Evolutionary conservation across 2,329 filamentous ascomycete species (phyloP).

Genomic region (Cylindrodendrum hubeiense): DNA sequence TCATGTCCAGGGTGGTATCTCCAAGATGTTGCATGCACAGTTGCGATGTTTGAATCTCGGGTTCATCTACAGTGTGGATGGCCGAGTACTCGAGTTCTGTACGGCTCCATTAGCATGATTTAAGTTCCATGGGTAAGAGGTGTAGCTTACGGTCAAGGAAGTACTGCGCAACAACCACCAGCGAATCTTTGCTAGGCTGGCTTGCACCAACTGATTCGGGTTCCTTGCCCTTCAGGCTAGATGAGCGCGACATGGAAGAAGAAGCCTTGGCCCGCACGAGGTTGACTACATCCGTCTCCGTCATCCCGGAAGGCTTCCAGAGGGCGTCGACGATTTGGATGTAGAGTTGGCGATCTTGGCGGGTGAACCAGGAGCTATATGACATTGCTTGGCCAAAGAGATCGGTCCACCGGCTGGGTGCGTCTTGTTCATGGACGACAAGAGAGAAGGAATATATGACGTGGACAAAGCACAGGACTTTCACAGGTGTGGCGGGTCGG

Average conservation of each 20-base stretch:
- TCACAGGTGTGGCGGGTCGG: conserved; percentile 54
- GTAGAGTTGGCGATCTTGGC: conserved; percentile 54
- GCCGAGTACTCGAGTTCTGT: conserved; percentile 62
- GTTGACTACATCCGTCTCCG: conserved; percentile 44
- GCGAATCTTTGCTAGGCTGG: conserved; percentile 48
- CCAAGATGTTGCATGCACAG: conserved; percentile 57
- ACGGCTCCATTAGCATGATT: conserved; percentile 2
- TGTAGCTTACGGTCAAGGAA: conserved; percentile 64
- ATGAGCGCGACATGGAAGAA: conserved; percentile 34
- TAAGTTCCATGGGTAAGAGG: no score
- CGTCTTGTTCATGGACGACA: conserved; percentile 58
- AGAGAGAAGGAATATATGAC: conserved; percentile 64
- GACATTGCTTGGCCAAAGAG: conserved; percentile 62
- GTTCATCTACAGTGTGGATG: conserved; percentile 45
- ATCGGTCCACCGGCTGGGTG: conserved; percentile 49
- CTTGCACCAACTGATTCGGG: conserved; percentile 50
- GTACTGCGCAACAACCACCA: conserved; percentile 57
- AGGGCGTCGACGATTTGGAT: conserved; percentile 58
- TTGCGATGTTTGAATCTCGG: conserved; percentile 54
- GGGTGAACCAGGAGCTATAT: conserved; percentile 56
- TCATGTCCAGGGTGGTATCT: conserved; percentile 44
- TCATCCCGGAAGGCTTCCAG: conserved; percentile 60
- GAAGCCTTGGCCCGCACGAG: conserved; percentile 40
- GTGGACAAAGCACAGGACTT: conserved; percentile 65
- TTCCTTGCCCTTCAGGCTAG: conserved; percentile 58